Percentiles rank a stretch among this genome's conserved stretches.
These are phyloP conservation scores for Scedosporium dehoogii DNA, from an alignment of 2,329 filamentous ascomycete species.

Conservation along the genomic window DNA sequence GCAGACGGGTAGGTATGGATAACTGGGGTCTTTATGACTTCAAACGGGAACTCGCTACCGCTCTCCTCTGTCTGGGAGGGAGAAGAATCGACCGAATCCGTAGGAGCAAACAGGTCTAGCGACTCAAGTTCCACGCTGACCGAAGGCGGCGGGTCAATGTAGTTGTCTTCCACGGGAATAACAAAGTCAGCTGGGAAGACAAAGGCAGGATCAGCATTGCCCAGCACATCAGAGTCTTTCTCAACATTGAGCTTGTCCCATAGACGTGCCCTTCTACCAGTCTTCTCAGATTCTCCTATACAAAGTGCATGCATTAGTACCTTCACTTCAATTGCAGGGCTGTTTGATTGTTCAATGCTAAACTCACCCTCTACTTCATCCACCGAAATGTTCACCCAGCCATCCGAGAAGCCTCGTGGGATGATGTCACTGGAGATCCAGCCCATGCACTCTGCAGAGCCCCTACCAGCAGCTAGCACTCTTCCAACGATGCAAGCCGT, in stretches of 20 bases:
- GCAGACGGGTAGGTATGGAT: constrained; percentile 30
- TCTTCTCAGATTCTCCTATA: constrained; percentile 36
- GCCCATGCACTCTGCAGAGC: constrained; percentile 56
- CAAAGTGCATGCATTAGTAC: constrained; percentile 7
- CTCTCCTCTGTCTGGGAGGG: not conserved
- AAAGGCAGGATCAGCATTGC: constrained; percentile 42
- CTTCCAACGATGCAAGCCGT: constrained; percentile 55
- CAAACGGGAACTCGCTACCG: not conserved
- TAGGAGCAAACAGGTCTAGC: constrained; percentile 36
- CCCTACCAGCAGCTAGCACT: constrained; percentile 52
- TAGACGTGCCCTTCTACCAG: constrained; percentile 46
- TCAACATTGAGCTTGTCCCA: constrained; percentile 53
- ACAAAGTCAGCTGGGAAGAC: constrained; percentile 53
- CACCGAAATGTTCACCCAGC: constrained; percentile 50
- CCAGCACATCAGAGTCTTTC: constrained; percentile 49
- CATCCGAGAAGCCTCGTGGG: constrained; percentile 39
- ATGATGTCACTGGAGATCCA: constrained; percentile 55
- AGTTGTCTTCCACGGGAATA: constrained; percentile 47
- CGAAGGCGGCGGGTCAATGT: constrained; percentile 35
- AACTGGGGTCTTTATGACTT: not conserved
- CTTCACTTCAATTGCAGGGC: not conserved
- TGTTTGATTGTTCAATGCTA: not conserved
- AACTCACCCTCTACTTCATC: constrained; percentile 41
- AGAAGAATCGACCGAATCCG: constrained; percentile 34
- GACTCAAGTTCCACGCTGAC: constrained; percentile 39